phyloP scores from a whole-genome alignment of 306 rosid species.

The Arachis hypogaea region DNA sequence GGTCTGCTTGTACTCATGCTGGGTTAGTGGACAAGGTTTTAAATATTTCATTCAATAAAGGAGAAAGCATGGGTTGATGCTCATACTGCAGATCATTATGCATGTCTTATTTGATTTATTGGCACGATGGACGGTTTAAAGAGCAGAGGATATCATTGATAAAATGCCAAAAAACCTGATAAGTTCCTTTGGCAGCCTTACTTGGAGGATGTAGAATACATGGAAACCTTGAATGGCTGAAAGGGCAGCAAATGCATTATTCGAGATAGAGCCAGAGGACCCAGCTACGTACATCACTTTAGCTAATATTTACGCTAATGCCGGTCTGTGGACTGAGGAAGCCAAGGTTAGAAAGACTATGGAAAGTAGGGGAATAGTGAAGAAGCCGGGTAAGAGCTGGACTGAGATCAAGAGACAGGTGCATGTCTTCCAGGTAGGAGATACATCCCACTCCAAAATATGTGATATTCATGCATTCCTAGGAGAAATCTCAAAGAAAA shows the following conservation, averaged over 20 bases:
- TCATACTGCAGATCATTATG: constrained; percentile 70
- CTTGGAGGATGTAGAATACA: constrained; percentile 79
- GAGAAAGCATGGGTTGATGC: constrained; percentile 59
- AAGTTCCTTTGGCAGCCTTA: constrained; percentile 69
- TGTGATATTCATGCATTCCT: constrained; percentile 58
- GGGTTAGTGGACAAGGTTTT: constrained; percentile 68
- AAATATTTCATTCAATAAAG: constrained; percentile 59
- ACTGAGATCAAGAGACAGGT: constrained; percentile 63
- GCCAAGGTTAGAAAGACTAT: constrained; percentile 56
- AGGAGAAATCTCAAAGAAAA: constrained; percentile 51
- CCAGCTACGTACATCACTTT: constrained; percentile 65
- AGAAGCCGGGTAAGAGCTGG: constrained; percentile 75
- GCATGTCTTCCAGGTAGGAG: constrained; percentile 65
- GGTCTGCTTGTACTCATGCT: constrained; percentile 79
- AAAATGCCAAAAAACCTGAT: constrained; percentile 63
- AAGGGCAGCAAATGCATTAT: constrained; percentile 63
- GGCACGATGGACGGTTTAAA: constrained; percentile 62
- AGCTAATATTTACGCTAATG: constrained; percentile 70
- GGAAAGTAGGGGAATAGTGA: constrained; percentile 55
- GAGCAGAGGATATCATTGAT: constrained; percentile 61
- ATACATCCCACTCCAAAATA: constrained; percentile 60
- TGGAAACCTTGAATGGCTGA: constrained; percentile 64
- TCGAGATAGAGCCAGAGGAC: constrained; percentile 71
- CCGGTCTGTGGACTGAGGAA: constrained; percentile 64
- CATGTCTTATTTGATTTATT: constrained; percentile 65